Conservation (phyloP, 108 stramenopile species). For the Nitzschia palea region DNA sequence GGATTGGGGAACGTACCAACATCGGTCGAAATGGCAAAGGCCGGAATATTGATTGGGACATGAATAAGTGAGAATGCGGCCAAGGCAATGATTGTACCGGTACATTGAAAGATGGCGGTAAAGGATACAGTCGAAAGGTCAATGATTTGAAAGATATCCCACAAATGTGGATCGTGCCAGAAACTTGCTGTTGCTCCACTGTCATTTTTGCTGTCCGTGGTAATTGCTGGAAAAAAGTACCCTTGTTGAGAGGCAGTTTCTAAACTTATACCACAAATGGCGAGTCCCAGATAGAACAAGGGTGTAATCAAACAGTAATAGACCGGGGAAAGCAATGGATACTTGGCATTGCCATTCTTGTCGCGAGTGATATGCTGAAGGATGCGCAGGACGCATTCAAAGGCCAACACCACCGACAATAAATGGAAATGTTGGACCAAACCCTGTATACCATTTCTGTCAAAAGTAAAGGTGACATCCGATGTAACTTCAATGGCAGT, state of each 20-base stretch:
- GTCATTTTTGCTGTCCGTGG: neutral
- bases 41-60: constrained; percentile 88
- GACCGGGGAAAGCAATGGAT: constrained; percentile 71
- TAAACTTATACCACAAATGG: constrained; percentile 28
- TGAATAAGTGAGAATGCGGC: constrained; percentile 72
- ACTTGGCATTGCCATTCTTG: constrained; percentile 45
- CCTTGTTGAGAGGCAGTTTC: constrained; percentile 44
- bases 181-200: neutral
- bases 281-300: constrained; percentile 56
- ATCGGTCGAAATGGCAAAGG: constrained; percentile 75
- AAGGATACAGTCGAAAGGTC: constrained; percentile 55
- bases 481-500: constrained; percentile 75
- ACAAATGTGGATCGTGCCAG: constrained; percentile 33
- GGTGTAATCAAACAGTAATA: constrained; percentile 82
- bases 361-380: constrained; percentile 42
- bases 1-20: constrained; percentile 34
- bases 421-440: constrained; percentile 43
- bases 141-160: constrained; percentile 45
- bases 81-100: constrained; percentile 67
- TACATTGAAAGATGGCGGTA: constrained; percentile 49
- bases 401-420: constrained; percentile 47
- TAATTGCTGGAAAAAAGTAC: constrained; percentile 69
- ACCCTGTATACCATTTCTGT: constrained; percentile 19
- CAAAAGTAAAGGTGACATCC: constrained; percentile 45
- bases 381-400: constrained; percentile 64